Base-by-base conservation (phyloP, 176 grass and related monocot species). In the Lolium perenne region DNA sequence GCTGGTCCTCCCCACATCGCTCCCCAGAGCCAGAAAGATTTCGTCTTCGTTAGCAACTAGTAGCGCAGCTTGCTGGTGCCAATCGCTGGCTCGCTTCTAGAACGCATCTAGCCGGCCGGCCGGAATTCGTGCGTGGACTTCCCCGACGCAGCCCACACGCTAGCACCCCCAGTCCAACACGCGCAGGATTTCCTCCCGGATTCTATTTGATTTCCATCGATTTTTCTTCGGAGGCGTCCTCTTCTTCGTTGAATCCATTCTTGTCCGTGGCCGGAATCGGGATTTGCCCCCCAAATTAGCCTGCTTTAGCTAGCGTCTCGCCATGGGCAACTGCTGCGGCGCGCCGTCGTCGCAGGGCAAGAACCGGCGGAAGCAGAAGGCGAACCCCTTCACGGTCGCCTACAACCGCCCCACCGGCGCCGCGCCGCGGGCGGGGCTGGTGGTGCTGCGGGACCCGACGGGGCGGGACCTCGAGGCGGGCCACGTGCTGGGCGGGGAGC, bases 321-420 rank as follows among this genome's bases (percentile, higher is more conserved):
- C 87, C 84, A 93, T 93, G 92, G 92, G 92, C 10, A 93, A 93
- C 86, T 93, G 92, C 86, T 93, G 92, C 55, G 88, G 29, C 67
- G n/a, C 79, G 86, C 88, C 92, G 79, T 9, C 55, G 85, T 13
- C 81, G 81, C n/a, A 72, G 25, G 85, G 14, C 22, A 85, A 82
- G 88, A 68, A 72, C 43, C 63, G 69, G 14, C 29, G 76, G 74
- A 88, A 86, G 78, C 45, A 38, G 17, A 84, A 82, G 84, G 18
- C 38, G 5, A 90, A 89, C 82, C 85, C 82, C 16, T 93, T 76
- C 91, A 76, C 80, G 21, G 67, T 88, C 8, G 66, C 74, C 10
- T 88, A 93, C 88, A 93, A 88, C 73, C 57, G 84, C 80, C 9
- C 32, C 15, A 0, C 82, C 48, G 3, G 49, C 10, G 0, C 82